Evolutionary conservation across 805 yeast species (phyloP).

Genomic region (Saccharomyces mikatae): DNA sequence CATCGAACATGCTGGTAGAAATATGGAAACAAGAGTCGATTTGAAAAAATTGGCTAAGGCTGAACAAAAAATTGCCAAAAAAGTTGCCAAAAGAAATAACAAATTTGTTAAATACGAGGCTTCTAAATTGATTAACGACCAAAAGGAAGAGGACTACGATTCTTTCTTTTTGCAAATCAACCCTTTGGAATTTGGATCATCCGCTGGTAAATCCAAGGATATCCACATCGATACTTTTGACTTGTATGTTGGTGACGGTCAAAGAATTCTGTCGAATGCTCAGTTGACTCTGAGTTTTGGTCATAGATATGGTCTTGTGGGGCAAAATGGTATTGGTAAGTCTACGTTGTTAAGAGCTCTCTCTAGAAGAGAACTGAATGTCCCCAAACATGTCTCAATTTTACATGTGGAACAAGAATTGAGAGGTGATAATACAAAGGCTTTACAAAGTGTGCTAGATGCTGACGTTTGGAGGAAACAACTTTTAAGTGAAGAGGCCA

Average conservation of each 20-base stretch:
- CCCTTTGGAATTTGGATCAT: slow-evolving; percentile 83
- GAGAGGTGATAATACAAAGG: slow-evolving; percentile 84
- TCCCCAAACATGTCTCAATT: slow-evolving; percentile 92
- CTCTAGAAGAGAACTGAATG: slow-evolving; percentile 85
- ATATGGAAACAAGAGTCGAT: slow-evolving; percentile 90
- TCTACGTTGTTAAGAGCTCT: slow-evolving; percentile 87
- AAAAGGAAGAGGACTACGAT: slow-evolving; percentile 72
- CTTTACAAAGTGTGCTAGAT: slow-evolving; percentile 91
- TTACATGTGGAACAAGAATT: slow-evolving; percentile 97
- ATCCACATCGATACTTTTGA: slow-evolving; percentile 90
- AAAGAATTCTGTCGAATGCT: slow-evolving; percentile 84
- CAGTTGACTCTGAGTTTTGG: slow-evolving; percentile 83
- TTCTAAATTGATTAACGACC: slow-evolving; percentile 71
- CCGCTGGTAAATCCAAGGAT: slow-evolving; percentile 96
- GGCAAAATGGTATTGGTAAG: slow-evolving; percentile 99
- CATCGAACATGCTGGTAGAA: slow-evolving; percentile 85
- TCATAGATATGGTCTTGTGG: slow-evolving; percentile 92
- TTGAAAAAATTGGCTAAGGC: slow-evolving; percentile 95
- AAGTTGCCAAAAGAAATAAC: slow-evolving; percentile 81
- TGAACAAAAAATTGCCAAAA: slow-evolving; percentile 93
- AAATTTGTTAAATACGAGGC: slow-evolving; percentile 86
- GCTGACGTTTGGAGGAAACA: slow-evolving; percentile 99
- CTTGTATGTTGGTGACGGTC: slow-evolving; percentile 91
- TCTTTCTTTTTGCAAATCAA: slow-evolving; percentile 91
- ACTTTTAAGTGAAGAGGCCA: slow-evolving; percentile 64